Conservation (phyloP, 768 basidiomycete species). For the Podaxis sp. region DNA sequence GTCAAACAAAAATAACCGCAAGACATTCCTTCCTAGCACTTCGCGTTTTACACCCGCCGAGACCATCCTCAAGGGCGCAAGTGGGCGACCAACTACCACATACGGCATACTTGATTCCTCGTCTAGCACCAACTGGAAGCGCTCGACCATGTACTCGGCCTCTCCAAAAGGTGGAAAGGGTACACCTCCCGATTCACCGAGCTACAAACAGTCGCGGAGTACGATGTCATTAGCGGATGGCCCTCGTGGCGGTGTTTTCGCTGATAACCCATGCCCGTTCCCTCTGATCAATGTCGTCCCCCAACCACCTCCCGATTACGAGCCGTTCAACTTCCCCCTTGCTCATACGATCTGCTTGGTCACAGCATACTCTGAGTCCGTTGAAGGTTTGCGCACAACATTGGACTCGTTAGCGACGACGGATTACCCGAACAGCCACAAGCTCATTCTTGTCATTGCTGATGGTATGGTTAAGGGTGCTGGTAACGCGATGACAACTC, state of each 20-base stretch:
- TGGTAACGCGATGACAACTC: slow-evolving; percentile 86
- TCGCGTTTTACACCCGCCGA: slow-evolving; percentile 80
- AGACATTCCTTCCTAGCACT: slow-evolving; percentile 62
- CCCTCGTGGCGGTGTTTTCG: slow-evolving; percentile 44
- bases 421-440: slow-evolving; percentile 98
- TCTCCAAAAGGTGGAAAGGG: slow-evolving; percentile 47
- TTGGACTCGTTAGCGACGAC: slow-evolving; percentile 98
- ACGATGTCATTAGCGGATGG: slow-evolving; percentile 73
- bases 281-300: slow-evolving; percentile 88
- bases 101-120: slow-evolving; percentile 67
- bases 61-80: slow-evolving; percentile 49
- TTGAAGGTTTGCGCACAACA: slow-evolving; percentile 95
- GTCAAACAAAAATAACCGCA: slow-evolving; percentile 52
- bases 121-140: slow-evolving; percentile 53
- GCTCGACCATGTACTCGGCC: slow-evolving; percentile 51
- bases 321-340: slow-evolving; percentile 96
- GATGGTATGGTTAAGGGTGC: slow-evolving; percentile 99
- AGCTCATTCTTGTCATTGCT: slow-evolving; percentile 91
- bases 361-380: slow-evolving; percentile 96
- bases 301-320: slow-evolving; percentile 87
- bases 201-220: slow-evolving; percentile 73
- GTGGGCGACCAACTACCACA: slow-evolving; percentile 57
- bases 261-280: slow-evolving; percentile 86
- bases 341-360: slow-evolving; percentile 94
- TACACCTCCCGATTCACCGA: slow-evolving; percentile 73